phyloP scores from a whole-genome alignment of 805 yeast genomes.

The Debaryomyces castellii region DNA sequence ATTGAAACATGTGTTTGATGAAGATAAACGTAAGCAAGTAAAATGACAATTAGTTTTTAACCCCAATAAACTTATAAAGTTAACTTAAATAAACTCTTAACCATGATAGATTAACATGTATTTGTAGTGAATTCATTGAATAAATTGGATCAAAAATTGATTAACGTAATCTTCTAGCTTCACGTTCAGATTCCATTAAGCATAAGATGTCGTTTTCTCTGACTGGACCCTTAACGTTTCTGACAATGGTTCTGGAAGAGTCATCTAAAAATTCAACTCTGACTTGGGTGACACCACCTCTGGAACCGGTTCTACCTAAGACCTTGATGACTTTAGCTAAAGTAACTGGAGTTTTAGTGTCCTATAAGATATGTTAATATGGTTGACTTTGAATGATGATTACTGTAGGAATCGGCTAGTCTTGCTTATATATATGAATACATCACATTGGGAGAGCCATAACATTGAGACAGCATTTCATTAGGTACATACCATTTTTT shows the following conservation, averaged over 20 bases:
- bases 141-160: constrained; percentile 3
- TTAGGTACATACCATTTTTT: constrained; percentile 18
- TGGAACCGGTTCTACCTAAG: constrained; percentile 98
- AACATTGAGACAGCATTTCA: not conserved
- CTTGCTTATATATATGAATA: too few species aligned
- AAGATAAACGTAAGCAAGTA: constrained; percentile 5
- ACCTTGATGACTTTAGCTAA: constrained; percentile 98
- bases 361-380: constrained; percentile 10
- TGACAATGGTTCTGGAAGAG: constrained; percentile 48
- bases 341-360: constrained; percentile 79
- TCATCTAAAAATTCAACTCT: constrained; percentile 50
- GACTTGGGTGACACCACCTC: constrained; percentile 79
- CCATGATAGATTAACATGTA: constrained; percentile 2
- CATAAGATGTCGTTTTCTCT: constrained; percentile 70
- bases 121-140: not conserved
- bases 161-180: constrained; percentile 91
- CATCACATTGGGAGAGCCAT: not conserved
- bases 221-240: constrained; percentile 52
- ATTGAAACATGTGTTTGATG: constrained; percentile 3
- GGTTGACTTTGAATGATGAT: not conserved
- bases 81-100: constrained; percentile 3
- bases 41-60: constrained; percentile 5
- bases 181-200: constrained; percentile 99
- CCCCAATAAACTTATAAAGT: not conserved
- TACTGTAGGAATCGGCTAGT: too few species aligned